phyloP scores from a whole-genome alignment of 2,329 filamentous ascomycete species.

The Hypoxylon sp. region DNA sequence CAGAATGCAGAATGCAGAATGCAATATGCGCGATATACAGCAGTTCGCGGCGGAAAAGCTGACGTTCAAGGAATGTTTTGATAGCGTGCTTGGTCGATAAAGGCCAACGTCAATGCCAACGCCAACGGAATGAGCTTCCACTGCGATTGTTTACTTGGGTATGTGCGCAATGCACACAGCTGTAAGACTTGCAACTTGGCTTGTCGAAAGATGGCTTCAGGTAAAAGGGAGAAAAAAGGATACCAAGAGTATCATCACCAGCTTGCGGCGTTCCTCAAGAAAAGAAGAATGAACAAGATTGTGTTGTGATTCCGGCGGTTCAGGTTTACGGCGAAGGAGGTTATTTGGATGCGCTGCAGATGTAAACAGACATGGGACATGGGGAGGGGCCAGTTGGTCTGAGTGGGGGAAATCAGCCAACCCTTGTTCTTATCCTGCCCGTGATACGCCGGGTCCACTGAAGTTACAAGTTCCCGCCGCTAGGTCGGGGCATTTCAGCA shows the following conservation, averaged over 20 bases:
- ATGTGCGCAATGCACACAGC: constrained; percentile 1
- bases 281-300: constrained; percentile 25
- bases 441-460: constrained; percentile 16
- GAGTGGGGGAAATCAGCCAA: constrained; percentile 31
- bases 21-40: no score
- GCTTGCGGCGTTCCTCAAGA: constrained; percentile 6
- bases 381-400: constrained; percentile 30
- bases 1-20: constrained; percentile 14
- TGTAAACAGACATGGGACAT: constrained; percentile 42
- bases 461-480: constrained; percentile 31
- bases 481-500: constrained; percentile 9
- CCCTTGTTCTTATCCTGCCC: not conserved
- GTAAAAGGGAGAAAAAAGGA: constrained; percentile 8
- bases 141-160: constrained; percentile 35
- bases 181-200: not conserved
- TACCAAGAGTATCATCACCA: constrained; percentile 20
- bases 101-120: no score
- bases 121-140: not conserved
- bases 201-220: not conserved
- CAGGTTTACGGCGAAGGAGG: constrained; percentile 25
- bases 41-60: constrained; percentile 8
- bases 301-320: constrained; percentile 25
- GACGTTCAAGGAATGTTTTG: constrained; percentile 30
- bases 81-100: constrained; percentile 15
- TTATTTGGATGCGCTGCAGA: constrained; percentile 35